Evolutionary conservation across 2,329 filamentous ascomycete species (phyloP).

Genomic region (Alternaria brassicicola): DNA sequence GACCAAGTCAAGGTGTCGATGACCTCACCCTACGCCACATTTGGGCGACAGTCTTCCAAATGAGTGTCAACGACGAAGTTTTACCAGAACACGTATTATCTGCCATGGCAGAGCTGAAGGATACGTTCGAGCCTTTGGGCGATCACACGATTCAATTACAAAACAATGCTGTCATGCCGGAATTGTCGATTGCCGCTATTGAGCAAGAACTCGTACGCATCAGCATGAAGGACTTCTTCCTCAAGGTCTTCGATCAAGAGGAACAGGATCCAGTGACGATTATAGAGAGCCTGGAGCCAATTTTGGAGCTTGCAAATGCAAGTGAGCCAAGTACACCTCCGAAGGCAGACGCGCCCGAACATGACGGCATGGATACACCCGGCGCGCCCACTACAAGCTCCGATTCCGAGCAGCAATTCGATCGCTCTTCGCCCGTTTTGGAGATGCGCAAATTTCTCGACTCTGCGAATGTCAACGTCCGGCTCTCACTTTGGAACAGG

Average conservation of each 20-base stretch:
- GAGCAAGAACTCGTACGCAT: conserved; percentile 91
- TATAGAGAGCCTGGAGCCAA: conserved; percentile 90
- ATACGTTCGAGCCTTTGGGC: conserved; percentile 56
- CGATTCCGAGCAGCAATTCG: conserved; percentile 3
- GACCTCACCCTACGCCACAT: conserved; percentile 65
- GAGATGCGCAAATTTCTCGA: conserved; percentile 88
- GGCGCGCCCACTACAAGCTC: conserved; percentile 20
- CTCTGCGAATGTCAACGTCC: conserved; percentile 79
- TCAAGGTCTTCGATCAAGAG: conserved; percentile 84
- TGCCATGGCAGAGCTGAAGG: conserved; percentile 68
- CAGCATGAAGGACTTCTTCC: conserved; percentile 95
- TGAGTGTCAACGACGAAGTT: conserved; percentile 62
- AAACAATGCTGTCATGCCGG: conserved; percentile 88
- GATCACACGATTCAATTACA: conserved; percentile 66
- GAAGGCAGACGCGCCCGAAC: conserved; percentile 14
- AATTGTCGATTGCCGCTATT: conserved; percentile 80
- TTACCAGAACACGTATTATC: conserved; percentile 65
- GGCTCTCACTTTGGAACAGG: conserved; percentile 86
- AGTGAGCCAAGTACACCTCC: neutral
- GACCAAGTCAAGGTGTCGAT: conserved; percentile 35
- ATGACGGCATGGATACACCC: conserved; percentile 11
- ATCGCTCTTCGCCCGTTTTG: conserved; percentile 54
- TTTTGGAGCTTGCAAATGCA: conserved; percentile 69
- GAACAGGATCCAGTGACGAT: conserved; percentile 79
- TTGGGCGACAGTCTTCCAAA: conserved; percentile 69